Evolutionary conservation across 208 protist genomes (phyloP).

Genomic region (Porcisia deanei): DNA sequence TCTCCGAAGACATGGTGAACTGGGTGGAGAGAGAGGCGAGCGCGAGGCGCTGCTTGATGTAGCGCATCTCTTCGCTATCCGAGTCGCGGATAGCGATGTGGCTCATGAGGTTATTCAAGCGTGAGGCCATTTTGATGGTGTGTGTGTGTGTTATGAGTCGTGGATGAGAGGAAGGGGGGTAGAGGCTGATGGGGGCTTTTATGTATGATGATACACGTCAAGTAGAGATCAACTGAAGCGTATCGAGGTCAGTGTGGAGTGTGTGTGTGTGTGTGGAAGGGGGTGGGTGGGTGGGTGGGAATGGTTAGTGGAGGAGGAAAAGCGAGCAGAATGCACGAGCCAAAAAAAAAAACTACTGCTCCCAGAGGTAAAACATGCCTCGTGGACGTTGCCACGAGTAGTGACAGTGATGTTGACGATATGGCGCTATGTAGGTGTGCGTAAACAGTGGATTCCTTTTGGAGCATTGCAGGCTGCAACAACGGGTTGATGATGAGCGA

Average conservation of each 20-base stretch:
- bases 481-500: too few species aligned
- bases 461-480: too few species aligned
- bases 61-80: constrained; percentile 64
- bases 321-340: neutral
- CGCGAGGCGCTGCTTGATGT: constrained; percentile 77
- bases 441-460: too few species aligned
- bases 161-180: neutral
- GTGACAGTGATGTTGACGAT: too few species aligned
- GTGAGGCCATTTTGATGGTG: constrained; percentile 49
- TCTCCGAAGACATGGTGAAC: constrained; percentile 58
- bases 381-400: too few species aligned
- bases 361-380: too few species aligned
- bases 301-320: neutral
- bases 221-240: constrained; percentile 4
- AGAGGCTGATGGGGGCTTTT: neutral
- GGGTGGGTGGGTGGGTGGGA: neutral
- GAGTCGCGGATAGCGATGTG: constrained; percentile 69
- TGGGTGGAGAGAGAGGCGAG: constrained; percentile 65
- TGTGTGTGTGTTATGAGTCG: neutral
- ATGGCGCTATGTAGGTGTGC: too few species aligned
- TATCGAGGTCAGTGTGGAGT: constrained; percentile 2
- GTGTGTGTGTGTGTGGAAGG: neutral
- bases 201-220: neutral
- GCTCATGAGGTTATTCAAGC: constrained; percentile 76
- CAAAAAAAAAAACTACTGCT: neutral